Percentiles rank a stretch among this genome's conserved stretches.
phyloP scores from a whole-genome alignment of 139 green algal genomes.

The Auxenochlorella protothecoides region DNA sequence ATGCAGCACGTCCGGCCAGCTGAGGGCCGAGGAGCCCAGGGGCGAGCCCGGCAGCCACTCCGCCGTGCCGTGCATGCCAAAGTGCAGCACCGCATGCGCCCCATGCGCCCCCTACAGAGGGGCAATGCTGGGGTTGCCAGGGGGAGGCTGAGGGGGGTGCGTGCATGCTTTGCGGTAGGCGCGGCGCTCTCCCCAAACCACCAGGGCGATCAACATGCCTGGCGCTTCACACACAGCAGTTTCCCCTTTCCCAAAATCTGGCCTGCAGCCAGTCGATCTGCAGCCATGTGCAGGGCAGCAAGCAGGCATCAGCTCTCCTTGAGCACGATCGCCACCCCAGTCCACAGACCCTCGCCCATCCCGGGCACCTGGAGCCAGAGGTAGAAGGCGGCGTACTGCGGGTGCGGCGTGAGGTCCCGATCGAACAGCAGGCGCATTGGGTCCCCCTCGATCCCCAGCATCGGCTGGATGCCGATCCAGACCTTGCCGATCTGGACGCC shows the following conservation, averaged over 20 bases:
- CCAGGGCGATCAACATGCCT: too few species aligned
- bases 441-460: constrained; percentile 92
- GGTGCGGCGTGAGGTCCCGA: constrained; percentile 94
- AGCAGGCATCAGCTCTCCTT: too few species aligned
- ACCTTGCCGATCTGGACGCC: constrained; percentile 86
- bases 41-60: constrained; percentile 92
- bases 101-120: constrained; percentile 47
- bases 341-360: constrained; percentile 1
- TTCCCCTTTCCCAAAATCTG: too few species aligned
- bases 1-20: constrained; percentile 70
- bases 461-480: constrained; percentile 86
- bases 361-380: constrained; percentile 62
- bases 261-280: too few species aligned
- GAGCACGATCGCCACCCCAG: too few species aligned
- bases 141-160: too few species aligned
- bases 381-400: constrained; percentile 93
- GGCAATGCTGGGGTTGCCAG: too few species aligned
- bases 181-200: too few species aligned
- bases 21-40: constrained; percentile 73
- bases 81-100: constrained; percentile 86
- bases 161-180: too few species aligned
- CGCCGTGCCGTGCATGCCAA: constrained; percentile 97
- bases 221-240: too few species aligned
- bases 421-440: constrained; percentile 98
- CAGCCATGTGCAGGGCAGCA: too few species aligned